Percentiles rank a stretch among this genome's conserved stretches.
These are phyloP conservation scores for Arthroderma sp. DNA, from an alignment of 2,329 filamentous ascomycete species.

Conservation along the genomic window DNA sequence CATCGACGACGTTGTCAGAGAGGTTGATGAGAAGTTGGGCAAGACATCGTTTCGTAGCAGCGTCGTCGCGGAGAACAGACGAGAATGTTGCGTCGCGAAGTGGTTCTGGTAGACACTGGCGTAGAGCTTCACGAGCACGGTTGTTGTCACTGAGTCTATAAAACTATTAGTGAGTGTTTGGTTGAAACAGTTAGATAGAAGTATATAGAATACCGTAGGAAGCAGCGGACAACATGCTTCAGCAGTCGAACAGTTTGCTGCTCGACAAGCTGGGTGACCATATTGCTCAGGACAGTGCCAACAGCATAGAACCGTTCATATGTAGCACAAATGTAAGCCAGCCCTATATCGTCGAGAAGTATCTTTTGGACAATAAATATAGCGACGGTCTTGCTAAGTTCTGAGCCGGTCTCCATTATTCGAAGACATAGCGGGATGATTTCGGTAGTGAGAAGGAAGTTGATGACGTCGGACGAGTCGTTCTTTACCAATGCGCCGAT, in stretches of 20 bases:
- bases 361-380: slow-evolving; percentile 99
- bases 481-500: slow-evolving; percentile 98
- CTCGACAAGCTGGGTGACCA: slow-evolving; percentile 95
- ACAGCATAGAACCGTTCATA: slow-evolving; percentile 98
- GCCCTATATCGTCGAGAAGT: slow-evolving; percentile 83
- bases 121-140: slow-evolving; percentile 81
- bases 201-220: slow-evolving; percentile 60
- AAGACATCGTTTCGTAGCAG: slow-evolving; percentile 91
- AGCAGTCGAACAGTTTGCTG: slow-evolving; percentile 90
- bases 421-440: slow-evolving; percentile 95
- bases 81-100: slow-evolving; percentile 97
- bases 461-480: slow-evolving; percentile 96
- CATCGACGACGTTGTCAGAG: slow-evolving; percentile 67
- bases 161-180: background rate
- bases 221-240: slow-evolving; percentile 96
- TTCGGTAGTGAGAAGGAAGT: slow-evolving; percentile 94
- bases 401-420: slow-evolving; percentile 98
- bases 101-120: slow-evolving; percentile 95
- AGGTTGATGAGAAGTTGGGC: slow-evolving; percentile 96
- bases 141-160: slow-evolving; percentile 85
- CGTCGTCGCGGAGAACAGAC: slow-evolving; percentile 88
- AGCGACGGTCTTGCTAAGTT: slow-evolving; percentile 95
- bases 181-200: background rate
- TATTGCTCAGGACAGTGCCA: slow-evolving; percentile 92
- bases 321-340: slow-evolving; percentile 97